Base-by-base conservation (phyloP, 257 asterid species). In the Lantana camara region DNA sequence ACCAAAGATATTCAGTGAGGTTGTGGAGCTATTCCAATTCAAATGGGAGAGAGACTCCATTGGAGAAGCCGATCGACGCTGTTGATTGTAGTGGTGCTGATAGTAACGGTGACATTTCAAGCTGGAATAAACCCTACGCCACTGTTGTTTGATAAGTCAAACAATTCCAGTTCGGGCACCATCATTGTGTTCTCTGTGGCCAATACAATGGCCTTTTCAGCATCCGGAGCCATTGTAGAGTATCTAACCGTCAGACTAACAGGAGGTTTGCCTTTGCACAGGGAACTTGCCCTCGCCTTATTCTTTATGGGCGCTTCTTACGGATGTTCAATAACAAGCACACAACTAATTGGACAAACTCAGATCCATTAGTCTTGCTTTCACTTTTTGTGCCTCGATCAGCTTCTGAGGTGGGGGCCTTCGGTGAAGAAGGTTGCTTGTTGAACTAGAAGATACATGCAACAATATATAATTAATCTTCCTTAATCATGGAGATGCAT, bases 111-210 rank as follows among this genome's bases (percentile, higher is more conserved):
- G 5, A 72, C 77, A 4, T 72, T 64, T 32, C 23, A 71, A 41
- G 72, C 77, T 4, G 72, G 77, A 9, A 41, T 71, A 1, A 64
- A 50, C 57, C 77, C 77, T 10, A 67, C 77, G 3, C 10, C 13
- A 10, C 35, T 53, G 44, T 27, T 70, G n/a, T 42, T 27, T 3
- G 60, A 63, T 60, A 6, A 30, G 6, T 6, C 35, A 29, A 9
- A 35, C 40, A 3, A 3, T 35, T 7, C 7, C 11, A 35, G 40
- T 10, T 35, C 40, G 7, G 40, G 40, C 40, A 1, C 40, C 7
- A 40, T 53, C 7, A 60, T 60, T 1, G 51, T 61, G 23, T 73
- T 67, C 46, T 35, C 61, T 56, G 47, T 34, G 17, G 70, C 61
- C 11, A 73, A 73, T 27, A n/a, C 70, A 2, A 17, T 73, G 5